Evolutionary conservation across 441 rosid species (phyloP), one percentile per base, ranked within the genome.

Genomic region (Erodium texanum): DNA sequence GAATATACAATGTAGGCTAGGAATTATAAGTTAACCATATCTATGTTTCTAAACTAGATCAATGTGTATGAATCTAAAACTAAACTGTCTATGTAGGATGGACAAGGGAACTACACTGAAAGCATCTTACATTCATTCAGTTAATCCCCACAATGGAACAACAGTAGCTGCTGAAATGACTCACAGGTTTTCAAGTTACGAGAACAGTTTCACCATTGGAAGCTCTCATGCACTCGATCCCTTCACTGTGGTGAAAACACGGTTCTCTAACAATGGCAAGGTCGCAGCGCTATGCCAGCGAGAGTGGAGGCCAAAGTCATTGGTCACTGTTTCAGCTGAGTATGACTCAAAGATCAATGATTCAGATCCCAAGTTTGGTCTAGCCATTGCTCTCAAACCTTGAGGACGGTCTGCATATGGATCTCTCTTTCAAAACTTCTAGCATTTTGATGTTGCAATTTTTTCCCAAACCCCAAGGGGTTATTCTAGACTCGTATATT

Each of bases 301-400:
- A 43, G 92, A 87, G 71, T 87, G 94, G 89, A 87, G 92, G 78
- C 91, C 87, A 0, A 87, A 85, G 68, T 90, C 97, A 0, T 79
- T 82, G 32, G 22, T 87, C 32, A 90, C 88, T 0, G 48, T 90
- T 48, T 88, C 97, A 1, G 88, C 86, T 0, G 97, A 90, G 80
- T 80, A 79, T 38, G 97, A 90, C 73, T 69, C 89, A 0, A 87
- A 88, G 76, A 72, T 85, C 67, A 68, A 70, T 66, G 78, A 76
- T 68, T 79, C 88, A 66, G 70, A 82, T 12, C 89, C 95, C 1
- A 88, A 78, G 85, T 24, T 84, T 12, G 97, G 97, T 69, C 86
- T 90, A 9, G 86, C 91, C 10, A 73, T 90, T 24, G 88, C 88
- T 65, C 91, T 88, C 68, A 88, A 84, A 80, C 97, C 95, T 68